A percentile compares a stretch with the other conserved stretches of the same genome.
Evolutionary conservation across 2,329 filamentous ascomycete species (phyloP).

Genomic region (Aspergillus fischeri): DNA sequence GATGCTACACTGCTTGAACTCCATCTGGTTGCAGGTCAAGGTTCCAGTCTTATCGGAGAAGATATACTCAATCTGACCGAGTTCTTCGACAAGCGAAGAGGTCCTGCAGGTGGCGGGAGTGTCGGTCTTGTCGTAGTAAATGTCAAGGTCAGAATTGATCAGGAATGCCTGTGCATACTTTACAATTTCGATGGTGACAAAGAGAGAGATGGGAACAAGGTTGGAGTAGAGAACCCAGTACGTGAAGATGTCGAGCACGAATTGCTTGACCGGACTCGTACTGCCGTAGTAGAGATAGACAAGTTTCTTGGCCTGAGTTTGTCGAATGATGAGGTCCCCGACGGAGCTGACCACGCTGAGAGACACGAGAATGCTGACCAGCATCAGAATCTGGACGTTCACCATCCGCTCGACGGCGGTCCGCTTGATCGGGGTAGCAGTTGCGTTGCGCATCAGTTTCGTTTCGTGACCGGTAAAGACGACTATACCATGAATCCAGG

Average conservation of each 20-base stretch:
- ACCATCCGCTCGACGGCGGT: constrained; percentile 93
- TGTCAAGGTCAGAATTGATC: constrained; percentile 95
- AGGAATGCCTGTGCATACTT: constrained; percentile 98
- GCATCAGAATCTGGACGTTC: constrained; percentile 86
- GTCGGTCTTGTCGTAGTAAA: constrained; percentile 93
- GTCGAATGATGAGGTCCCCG: constrained; percentile 78
- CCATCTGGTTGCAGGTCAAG: constrained; percentile 97
- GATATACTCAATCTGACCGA: constrained; percentile 97
- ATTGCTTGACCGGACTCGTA: constrained; percentile 69
- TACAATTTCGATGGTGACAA: constrained; percentile 95
- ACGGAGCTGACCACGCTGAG: constrained; percentile 88
- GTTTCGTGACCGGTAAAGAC: constrained; percentile 98
- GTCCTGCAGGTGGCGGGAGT: constrained; percentile 95
- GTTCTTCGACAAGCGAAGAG: constrained; percentile 91
- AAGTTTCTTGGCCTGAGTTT: constrained; percentile 59
- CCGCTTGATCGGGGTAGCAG: constrained; percentile 93
- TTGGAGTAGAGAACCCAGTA: constrained; percentile 99
- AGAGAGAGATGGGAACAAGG: constrained; percentile 92
- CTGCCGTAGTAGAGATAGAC: constrained; percentile 66
- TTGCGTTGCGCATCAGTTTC: constrained; percentile 98
- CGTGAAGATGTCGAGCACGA: constrained; percentile 91
- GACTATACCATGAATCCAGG: constrained; percentile 93
- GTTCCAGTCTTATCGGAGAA: constrained; percentile 98
- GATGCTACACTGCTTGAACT: constrained; percentile 93
- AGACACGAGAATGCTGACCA: constrained; percentile 76